Percentiles rank a stretch among this genome's conserved stretches.
phyloP scores from a whole-genome alignment of 1,284 basidiomycete species.

The Sutorius eximius region DNA sequence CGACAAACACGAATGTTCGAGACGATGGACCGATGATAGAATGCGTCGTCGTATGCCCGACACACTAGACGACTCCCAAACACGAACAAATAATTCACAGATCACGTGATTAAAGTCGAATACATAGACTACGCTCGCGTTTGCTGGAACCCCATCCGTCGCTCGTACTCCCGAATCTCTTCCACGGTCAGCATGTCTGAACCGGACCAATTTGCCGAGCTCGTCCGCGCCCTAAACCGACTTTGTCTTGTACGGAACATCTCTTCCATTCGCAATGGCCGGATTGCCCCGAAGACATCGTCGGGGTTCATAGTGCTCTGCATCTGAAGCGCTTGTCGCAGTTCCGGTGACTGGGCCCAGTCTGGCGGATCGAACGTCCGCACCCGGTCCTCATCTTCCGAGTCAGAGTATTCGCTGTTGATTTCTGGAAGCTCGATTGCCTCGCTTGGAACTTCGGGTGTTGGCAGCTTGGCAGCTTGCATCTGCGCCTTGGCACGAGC shows the following conservation, averaged over 20 bases:
- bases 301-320: constrained; percentile 89
- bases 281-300: constrained; percentile 86
- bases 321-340: constrained; percentile 71
- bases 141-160: constrained; percentile 82
- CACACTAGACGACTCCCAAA: constrained; percentile 19
- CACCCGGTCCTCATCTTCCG: constrained; percentile 81
- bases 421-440: constrained; percentile 91
- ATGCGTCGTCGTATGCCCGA: constrained; percentile 19
- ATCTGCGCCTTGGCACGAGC: constrained; percentile 65
- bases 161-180: constrained; percentile 85
- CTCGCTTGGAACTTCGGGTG: constrained; percentile 64
- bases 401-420: constrained; percentile 93
- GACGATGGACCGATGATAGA: constrained; percentile 29
- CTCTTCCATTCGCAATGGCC: constrained; percentile 84
- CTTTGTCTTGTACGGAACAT: constrained; percentile 73
- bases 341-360: constrained; percentile 90
- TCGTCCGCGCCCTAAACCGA: constrained; percentile 84
- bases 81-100: constrained; percentile 28
- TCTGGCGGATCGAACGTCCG: constrained; percentile 71
- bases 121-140: constrained; percentile 10
- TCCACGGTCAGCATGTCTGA: constrained; percentile 78
- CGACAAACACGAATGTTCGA: constrained; percentile 29
- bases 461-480: constrained; percentile 54
- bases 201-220: constrained; percentile 92
- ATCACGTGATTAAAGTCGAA: constrained; percentile 25